Base-by-base conservation (phyloP, 257 asterid species). In the Fraxinus excelsior region DNA sequence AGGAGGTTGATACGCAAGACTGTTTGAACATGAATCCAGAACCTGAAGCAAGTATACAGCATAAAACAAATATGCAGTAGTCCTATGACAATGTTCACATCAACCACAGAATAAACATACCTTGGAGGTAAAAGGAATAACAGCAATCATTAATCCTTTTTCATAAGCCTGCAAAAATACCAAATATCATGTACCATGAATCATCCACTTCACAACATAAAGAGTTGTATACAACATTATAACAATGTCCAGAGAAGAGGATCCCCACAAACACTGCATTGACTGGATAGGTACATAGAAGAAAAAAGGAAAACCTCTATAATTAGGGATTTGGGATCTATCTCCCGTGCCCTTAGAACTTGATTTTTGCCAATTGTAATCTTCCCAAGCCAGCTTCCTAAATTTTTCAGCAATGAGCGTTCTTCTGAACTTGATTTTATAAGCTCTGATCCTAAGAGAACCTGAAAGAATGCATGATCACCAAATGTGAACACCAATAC, bases 371-470 rank as follows among this genome's bases (percentile, higher is more conserved):
- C 99, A 81, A 96, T 96, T 67, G 99, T 96, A 67, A 96, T 87
- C 86, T 93, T 96, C 82, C 99, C 99, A 83, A 96, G 94, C 99
- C 99, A 96, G 90, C 97, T 93, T 81, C 98, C 98, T 71, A 96
- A 87, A 83, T 92, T 93, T 86, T 93, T 96, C 76, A 96, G 94
- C 86, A 96, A 76, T 18, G 99, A 96, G 53, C 99, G 98, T 84
- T 96, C 99, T 83, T 96, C 99, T 25, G 90, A 88, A 73, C 97
- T 96, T 66, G 98, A 91, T 80, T 96, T 96, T 84, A 96, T 93
- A 71, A 96, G 98, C 79, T 93, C 95, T n/a, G 99, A 96, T 80
- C 97, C 96, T 76, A 96, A 86, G 83, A 96, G 98, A 82, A 96
- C 99, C 99, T 95, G 91, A 71, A 73, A 75, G 51, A 77, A 67